Conservation (phyloP, 371 early-diverging fungal genomes). For the Parasitella parasitica region DNA sequence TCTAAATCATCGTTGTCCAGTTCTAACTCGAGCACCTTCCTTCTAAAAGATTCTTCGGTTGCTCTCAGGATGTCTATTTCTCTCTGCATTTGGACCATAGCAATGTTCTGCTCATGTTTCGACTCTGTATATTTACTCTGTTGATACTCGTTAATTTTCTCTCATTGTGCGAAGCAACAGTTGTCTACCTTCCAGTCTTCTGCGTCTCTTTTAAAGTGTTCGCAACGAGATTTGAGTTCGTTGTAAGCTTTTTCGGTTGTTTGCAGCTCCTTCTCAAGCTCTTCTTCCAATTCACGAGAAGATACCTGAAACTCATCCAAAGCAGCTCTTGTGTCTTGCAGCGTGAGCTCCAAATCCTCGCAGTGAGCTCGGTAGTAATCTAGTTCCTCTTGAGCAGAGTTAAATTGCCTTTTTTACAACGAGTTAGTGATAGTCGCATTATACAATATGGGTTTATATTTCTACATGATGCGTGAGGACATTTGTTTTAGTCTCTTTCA, state of each 20-base stretch:
- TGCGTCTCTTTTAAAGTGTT: conserved; percentile 56
- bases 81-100: conserved; percentile 68
- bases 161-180: too few species aligned
- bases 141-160: background rate
- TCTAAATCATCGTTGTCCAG: conserved; percentile 78
- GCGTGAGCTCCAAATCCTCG: conserved; percentile 46
- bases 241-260: conserved; percentile 60
- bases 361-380: conserved; percentile 56
- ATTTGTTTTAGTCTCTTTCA: background rate
- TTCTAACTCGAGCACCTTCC: conserved; percentile 74
- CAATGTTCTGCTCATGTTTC: conserved; percentile 63
- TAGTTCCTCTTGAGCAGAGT: conserved; percentile 55
- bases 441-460: background rate
- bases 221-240: conserved; percentile 62
- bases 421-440: background rate
- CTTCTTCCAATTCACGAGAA: conserved; percentile 65
- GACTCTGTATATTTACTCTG: conserved; percentile 47
- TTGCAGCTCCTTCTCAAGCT: conserved; percentile 62
- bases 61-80: conserved; percentile 74
- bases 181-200: conserved; percentile 71
- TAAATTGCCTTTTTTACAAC: conserved; percentile 40
- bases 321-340: conserved; percentile 57
- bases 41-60: conserved; percentile 71
- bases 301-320: conserved; percentile 65
- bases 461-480: conserved; percentile 14